These are phyloP conservation scores for Diaporthe batatas DNA, from an alignment of 2,329 filamentous ascomycete species.

Conservation along the genomic window DNA sequence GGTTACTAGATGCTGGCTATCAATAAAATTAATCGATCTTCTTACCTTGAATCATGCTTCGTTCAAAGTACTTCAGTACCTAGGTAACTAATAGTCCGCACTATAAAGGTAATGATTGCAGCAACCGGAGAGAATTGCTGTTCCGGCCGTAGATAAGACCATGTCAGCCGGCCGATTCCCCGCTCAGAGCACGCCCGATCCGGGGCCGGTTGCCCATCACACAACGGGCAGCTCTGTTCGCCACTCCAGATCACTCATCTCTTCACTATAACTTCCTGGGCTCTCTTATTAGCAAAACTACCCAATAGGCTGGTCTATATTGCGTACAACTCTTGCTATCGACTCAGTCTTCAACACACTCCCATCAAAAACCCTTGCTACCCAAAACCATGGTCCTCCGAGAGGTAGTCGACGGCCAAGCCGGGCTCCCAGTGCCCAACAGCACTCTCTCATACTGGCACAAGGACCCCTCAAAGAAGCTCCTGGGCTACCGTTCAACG, in stretches of 20 bases:
- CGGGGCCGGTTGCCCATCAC: constrained; percentile 24
- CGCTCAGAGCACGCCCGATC: constrained; percentile 19
- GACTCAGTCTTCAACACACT: not conserved
- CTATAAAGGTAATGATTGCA: not conserved
- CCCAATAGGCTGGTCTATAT: not conserved
- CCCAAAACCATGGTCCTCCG: constrained; percentile 44
- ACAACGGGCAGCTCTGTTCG: constrained; percentile 10
- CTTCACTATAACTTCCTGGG: too few relatives aligned
- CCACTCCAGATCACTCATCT: not conserved
- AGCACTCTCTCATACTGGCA: constrained; percentile 82
- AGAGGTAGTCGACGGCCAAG: constrained; percentile 51
- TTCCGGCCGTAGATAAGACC: constrained; percentile 24
- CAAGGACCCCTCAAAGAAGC: constrained; percentile 71
- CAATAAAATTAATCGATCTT: too few relatives aligned
- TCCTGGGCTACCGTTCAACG: constrained; percentile 78
- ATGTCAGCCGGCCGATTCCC: constrained; percentile 27
- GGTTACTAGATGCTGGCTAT: too few relatives aligned
- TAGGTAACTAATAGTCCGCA: not conserved
- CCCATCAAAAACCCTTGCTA: not conserved
- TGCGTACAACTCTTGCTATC: not conserved
- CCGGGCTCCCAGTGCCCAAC: constrained; percentile 70
- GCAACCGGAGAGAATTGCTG: not conserved
- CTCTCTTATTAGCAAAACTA: not conserved
- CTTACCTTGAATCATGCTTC: too few relatives aligned
- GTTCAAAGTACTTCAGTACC: not conserved